phyloP scores from a whole-genome alignment of 768 basidiomycete genomes.

The Exidia glandulosa region DNA sequence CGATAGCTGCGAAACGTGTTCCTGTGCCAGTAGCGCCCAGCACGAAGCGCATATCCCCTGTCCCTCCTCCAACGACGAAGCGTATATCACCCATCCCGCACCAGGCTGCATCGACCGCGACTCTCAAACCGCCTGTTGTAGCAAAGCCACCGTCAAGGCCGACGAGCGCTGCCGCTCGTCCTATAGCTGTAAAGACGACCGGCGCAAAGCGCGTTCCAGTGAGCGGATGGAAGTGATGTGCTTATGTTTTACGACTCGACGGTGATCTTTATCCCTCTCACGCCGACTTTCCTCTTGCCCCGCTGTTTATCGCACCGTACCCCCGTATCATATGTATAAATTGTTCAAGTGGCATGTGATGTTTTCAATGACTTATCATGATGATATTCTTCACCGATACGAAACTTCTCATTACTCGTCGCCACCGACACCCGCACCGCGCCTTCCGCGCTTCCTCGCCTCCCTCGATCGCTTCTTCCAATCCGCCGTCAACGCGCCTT shows the following conservation, averaged over 20 bases:
- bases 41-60: not conserved
- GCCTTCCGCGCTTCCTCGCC: constrained; percentile 54
- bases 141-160: not conserved
- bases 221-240: not conserved
- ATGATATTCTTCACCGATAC: no score
- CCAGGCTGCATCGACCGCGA: not conserved
- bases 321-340: no score
- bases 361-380: no score
- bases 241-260: not conserved
- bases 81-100: not conserved
- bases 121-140: not conserved
- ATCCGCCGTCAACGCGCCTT: constrained; percentile 53
- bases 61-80: not conserved
- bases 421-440: constrained; percentile 31
- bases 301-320: no score
- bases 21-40: not conserved
- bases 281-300: no score
- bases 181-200: not conserved
- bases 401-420: constrained; percentile 13
- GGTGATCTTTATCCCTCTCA: not conserved
- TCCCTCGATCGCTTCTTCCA: constrained; percentile 75
- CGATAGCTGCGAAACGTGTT: not conserved
- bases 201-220: not conserved
- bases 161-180: not conserved
- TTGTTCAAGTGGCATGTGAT: no score